phyloP scores from a whole-genome alignment of 2,329 filamentous ascomycete genomes.

The Botrytis fragariae region DNA sequence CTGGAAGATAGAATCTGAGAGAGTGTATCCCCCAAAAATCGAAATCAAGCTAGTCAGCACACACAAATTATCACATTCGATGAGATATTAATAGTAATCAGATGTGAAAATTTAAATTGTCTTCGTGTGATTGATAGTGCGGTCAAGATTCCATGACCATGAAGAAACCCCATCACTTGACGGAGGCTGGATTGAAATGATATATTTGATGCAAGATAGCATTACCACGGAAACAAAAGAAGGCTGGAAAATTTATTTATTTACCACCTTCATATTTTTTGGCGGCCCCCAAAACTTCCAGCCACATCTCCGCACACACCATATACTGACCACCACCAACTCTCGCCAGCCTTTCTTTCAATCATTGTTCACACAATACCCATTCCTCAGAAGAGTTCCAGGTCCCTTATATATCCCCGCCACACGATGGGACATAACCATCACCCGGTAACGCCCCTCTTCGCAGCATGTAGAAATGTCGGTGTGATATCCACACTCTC shows the following conservation, averaged over 20 bases:
- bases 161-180: neutral
- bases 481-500: slow-evolving; percentile 15
- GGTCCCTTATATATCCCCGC: neutral
- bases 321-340: neutral
- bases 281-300: neutral
- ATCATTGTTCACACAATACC: neutral
- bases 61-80: neutral
- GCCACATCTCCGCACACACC: neutral
- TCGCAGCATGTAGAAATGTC: neutral
- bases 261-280: neutral
- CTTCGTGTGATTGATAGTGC: neutral
- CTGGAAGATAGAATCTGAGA: neutral
- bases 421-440: neutral
- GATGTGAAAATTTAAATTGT: neutral
- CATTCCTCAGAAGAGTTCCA: neutral
- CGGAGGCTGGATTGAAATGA: neutral
- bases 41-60: neutral
- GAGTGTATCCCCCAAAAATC: neutral
- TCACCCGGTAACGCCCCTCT: slow-evolving; percentile 5
- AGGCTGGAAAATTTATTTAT: slow-evolving; percentile 5
- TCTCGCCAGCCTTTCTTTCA: neutral
- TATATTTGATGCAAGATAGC: neutral
- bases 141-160: neutral
- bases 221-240: slow-evolving; percentile 9
- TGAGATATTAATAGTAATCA: neutral